Percentiles rank a stretch among this genome's conserved stretches.
Evolutionary conservation across 2,329 filamentous ascomycete genomes (phyloP).

Genomic region (Colletotrichum liaoningense): DNA sequence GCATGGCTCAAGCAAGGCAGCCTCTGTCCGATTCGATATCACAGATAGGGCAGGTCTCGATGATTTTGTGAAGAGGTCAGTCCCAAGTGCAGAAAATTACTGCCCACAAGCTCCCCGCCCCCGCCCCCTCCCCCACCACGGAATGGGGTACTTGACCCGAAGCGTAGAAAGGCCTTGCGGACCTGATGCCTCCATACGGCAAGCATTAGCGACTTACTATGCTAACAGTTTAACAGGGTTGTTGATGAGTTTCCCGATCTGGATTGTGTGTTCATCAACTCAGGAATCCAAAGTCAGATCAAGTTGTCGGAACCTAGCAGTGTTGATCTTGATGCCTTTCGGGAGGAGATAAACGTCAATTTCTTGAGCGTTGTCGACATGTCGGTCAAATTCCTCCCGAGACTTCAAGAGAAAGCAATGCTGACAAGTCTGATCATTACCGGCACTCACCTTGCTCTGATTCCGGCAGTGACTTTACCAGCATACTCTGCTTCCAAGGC

Average conservation of each 20-base stretch:
- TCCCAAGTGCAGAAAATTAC: background rate
- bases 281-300: slow-evolving; percentile 61
- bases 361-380: slow-evolving; percentile 42
- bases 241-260: slow-evolving; percentile 55
- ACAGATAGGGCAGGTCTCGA: slow-evolving; percentile 4
- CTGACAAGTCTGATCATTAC: slow-evolving; percentile 37
- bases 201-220: background rate
- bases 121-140: no score
- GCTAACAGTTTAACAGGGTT: slow-evolving; percentile 32
- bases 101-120: no score
- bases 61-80: slow-evolving; percentile 7
- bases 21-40: background rate
- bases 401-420: slow-evolving; percentile 36
- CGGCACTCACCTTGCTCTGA: slow-evolving; percentile 40
- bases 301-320: slow-evolving; percentile 48
- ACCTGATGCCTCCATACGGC: background rate
- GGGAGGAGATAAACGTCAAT: slow-evolving; percentile 42
- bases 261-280: slow-evolving; percentile 68
- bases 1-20: slow-evolving; percentile 53
- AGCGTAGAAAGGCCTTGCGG: background rate
- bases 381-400: slow-evolving; percentile 43
- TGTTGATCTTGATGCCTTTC: slow-evolving; percentile 44
- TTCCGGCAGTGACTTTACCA: slow-evolving; percentile 49
- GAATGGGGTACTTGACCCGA: background rate
- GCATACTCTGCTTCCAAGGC: slow-evolving; percentile 59